These are phyloP conservation scores for Jackrogersella multiformis DNA, from an alignment of 495 filamentous ascomycete species.

Conservation along the genomic window DNA sequence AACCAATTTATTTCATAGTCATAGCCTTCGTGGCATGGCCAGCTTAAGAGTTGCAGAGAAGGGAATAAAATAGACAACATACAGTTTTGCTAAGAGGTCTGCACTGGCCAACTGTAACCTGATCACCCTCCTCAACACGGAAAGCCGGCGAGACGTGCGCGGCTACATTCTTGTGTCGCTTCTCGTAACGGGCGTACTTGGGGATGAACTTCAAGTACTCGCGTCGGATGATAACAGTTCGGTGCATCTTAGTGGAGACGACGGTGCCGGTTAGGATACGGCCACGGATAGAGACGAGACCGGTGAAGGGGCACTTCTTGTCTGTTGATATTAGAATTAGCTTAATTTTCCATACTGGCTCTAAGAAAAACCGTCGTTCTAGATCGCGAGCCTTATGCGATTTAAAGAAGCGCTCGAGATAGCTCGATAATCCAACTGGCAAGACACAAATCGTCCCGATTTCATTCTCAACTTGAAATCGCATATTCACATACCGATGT, in stretches of 20 bases:
- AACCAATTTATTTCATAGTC: conserved; percentile 10
- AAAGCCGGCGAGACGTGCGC: conserved; percentile 99
- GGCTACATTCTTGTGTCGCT: conserved; percentile 99
- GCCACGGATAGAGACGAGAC: conserved; percentile 96
- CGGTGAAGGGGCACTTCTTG: conserved; percentile 99
- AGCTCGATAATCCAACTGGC: not conserved
- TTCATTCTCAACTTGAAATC: not conserved
- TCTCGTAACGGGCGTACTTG: conserved; percentile 99
- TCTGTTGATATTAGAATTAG: conserved; percentile 64
- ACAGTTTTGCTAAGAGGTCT: conserved; percentile 98
- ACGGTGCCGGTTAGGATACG: conserved; percentile 99
- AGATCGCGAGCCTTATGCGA: not conserved
- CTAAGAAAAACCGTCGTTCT: not conserved
- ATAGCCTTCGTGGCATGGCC: not conserved
- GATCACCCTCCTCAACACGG: conserved; percentile 99
- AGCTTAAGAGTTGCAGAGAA: not conserved
- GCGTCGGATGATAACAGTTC: conserved; percentile 97
- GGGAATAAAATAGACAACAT: conserved; percentile 53
- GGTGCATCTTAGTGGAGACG: conserved; percentile 99
- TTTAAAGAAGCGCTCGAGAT: not conserved
- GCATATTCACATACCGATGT: conserved; percentile 85
- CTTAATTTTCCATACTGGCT: conserved; percentile 1
- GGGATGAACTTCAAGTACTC: conserved; percentile 99
- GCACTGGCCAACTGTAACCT: conserved; percentile 99
- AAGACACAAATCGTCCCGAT: not conserved